Conservation (phyloP, 768 basidiomycete species). For the Melanogaster broomeanus region DNA sequence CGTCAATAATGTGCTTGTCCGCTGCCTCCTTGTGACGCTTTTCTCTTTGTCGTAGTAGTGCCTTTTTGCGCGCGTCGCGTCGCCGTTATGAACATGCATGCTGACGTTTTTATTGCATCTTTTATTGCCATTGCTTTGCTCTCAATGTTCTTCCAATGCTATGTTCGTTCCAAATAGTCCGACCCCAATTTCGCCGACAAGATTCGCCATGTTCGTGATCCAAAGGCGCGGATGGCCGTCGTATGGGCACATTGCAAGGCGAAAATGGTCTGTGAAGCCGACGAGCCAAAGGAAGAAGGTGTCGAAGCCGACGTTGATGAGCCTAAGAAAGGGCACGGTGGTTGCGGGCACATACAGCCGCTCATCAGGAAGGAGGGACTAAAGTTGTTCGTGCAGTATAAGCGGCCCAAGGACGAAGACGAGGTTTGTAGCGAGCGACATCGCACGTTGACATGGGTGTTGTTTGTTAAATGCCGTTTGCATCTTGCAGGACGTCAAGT, state of each 20-base stretch:
- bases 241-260: slow-evolving; percentile 88
- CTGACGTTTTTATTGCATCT: slow-evolving; percentile 74
- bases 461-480: slow-evolving; percentile 10
- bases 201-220: slow-evolving; percentile 83
- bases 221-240: slow-evolving; percentile 82
- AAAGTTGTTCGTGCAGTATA: slow-evolving; percentile 93
- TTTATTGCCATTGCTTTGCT: slow-evolving; percentile 30
- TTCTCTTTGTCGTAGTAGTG: slow-evolving; percentile 30
- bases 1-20: slow-evolving; percentile 47
- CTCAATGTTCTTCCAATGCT: slow-evolving; percentile 22
- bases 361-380: slow-evolving; percentile 90
- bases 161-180: slow-evolving; percentile 53
- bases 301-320: slow-evolving; percentile 65
- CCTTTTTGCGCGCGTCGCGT: slow-evolving; percentile 27
- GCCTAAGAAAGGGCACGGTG: slow-evolving; percentile 91
- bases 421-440: slow-evolving; percentile 62
- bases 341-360: slow-evolving; percentile 93
- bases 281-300: slow-evolving; percentile 85
- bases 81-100: slow-evolving; percentile 38
- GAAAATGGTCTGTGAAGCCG: slow-evolving; percentile 86
- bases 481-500: slow-evolving; percentile 68
- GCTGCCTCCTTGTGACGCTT: slow-evolving; percentile 62
- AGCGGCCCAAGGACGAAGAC: slow-evolving; percentile 91
- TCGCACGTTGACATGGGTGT: background rate
- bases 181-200: slow-evolving; percentile 85